Percentiles rank a stretch among this genome's conserved stretches.
phyloP scores from a whole-genome alignment of 257 asterid species.

The Avicennia marina region DNA sequence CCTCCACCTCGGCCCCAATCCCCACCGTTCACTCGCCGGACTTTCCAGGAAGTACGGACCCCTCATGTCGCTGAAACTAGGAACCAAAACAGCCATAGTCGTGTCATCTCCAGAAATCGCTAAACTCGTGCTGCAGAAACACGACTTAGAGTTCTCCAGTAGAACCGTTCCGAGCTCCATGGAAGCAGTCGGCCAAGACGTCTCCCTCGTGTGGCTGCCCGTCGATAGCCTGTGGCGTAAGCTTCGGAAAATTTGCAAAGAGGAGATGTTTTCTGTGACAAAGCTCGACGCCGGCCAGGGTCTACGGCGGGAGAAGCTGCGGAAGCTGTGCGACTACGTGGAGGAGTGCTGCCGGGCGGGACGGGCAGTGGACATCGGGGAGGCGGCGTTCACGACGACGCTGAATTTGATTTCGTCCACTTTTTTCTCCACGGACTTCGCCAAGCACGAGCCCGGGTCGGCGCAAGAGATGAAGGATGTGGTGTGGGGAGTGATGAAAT shows the following conservation, averaged over 20 bases:
- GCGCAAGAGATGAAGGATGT: constrained; percentile 37
- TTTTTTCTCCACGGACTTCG: constrained; percentile 12
- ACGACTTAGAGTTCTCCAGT: background rate
- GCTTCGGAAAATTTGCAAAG: constrained; percentile 1
- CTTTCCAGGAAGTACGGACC: constrained; percentile 1
- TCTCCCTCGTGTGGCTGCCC: no score
- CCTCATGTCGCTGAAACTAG: constrained; percentile 10
- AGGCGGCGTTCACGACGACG: constrained; percentile 17
- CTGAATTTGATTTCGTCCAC: constrained; percentile 15
- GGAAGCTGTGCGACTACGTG: constrained; percentile 4
- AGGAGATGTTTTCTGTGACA: constrained; percentile 7
- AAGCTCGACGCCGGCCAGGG: constrained; percentile 8
- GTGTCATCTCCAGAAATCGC: constrained; percentile 13
- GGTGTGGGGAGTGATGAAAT: constrained; percentile 30
- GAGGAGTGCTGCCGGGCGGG: constrained; percentile 1
- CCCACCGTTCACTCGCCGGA: no score
- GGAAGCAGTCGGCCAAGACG: background rate
- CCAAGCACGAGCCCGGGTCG: constrained; percentile 31
- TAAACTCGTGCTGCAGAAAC: background rate
- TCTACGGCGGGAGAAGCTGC: constrained; percentile 12
- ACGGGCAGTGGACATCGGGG: constrained; percentile 6
- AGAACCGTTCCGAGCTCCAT: background rate
- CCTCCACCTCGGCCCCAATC: no score
- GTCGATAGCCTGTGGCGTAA: no score
- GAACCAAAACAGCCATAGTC: constrained; percentile 4